phyloP scores from a whole-genome alignment of 2,329 filamentous ascomycete genomes.

The Fragosphaeria purpurea region DNA sequence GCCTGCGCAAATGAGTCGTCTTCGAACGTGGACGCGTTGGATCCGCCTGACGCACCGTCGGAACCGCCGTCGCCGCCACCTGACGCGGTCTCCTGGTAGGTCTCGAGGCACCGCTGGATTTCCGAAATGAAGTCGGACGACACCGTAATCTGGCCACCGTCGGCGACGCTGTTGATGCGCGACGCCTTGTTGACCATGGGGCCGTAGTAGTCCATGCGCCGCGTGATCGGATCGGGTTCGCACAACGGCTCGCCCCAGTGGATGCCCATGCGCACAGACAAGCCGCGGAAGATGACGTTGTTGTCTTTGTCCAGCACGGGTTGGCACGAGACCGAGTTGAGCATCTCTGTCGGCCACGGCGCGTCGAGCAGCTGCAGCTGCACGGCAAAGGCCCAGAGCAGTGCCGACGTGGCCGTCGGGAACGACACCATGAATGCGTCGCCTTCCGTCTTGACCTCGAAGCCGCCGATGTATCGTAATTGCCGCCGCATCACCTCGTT shows the following conservation, averaged over 20 bases:
- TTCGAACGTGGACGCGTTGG: constrained; percentile 55
- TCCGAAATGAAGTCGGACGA: constrained; percentile 96
- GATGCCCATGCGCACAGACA: constrained; percentile 95
- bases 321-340: constrained; percentile 77
- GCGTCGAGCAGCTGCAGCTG: constrained; percentile 82
- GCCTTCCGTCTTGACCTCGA: constrained; percentile 99
- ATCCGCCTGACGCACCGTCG: constrained; percentile 25
- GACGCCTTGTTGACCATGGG: constrained; percentile 98
- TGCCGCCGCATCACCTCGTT: constrained; percentile 95
- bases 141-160: constrained; percentile 93
- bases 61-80: constrained; percentile 33
- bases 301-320: constrained; percentile 74
- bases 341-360: constrained; percentile 85
- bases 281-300: constrained; percentile 81
- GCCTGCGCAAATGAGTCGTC: constrained; percentile 65
- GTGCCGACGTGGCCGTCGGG: constrained; percentile 83
- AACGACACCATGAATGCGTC: constrained; percentile 99
- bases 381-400: constrained; percentile 94
- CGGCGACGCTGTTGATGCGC: constrained; percentile 85
- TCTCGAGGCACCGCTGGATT: constrained; percentile 82
- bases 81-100: constrained; percentile 76
- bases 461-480: constrained; percentile 85
- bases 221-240: constrained; percentile 89
- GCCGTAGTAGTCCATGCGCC: constrained; percentile 98
- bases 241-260: constrained; percentile 93